phyloP scores from a whole-genome alignment of 352 stramenopile genomes.

The Thraustotheca clavata region DNA sequence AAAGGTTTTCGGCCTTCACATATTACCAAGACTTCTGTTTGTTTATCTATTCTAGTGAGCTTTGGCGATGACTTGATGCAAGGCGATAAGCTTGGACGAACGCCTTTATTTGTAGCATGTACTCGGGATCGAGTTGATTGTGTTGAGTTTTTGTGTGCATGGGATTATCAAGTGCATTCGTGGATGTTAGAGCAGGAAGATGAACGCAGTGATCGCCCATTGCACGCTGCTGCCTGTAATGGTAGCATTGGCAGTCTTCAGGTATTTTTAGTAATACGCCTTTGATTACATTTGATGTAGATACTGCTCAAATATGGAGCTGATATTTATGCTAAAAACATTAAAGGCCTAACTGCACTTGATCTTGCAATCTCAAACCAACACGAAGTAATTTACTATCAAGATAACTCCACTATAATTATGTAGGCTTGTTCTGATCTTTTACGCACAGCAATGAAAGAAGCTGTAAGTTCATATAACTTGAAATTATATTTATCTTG shows the following conservation, averaged over 20 bases:
- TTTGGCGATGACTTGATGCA: slow-evolving; percentile 55
- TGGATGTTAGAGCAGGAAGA: slow-evolving; percentile 69
- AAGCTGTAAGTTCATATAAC: slow-evolving; percentile 22
- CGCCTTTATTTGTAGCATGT: slow-evolving; percentile 55
- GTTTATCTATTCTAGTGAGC: slow-evolving; percentile 41
- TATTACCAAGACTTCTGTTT: slow-evolving; percentile 44
- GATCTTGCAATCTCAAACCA: slow-evolving; percentile 40
- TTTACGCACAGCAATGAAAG: slow-evolving; percentile 34
- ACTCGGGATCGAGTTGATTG: slow-evolving; percentile 40
- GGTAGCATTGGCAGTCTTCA: slow-evolving; percentile 28
- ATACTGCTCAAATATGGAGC: slow-evolving; percentile 43
- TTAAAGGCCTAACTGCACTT: slow-evolving; percentile 39
- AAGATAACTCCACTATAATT: neutral
- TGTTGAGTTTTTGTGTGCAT: slow-evolving; percentile 50
- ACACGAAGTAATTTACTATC: slow-evolving; percentile 22
- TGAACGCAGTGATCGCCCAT: slow-evolving; percentile 42
- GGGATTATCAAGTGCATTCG: slow-evolving; percentile 51
- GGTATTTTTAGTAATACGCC: neutral
- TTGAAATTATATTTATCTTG: neutral
- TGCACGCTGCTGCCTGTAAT: slow-evolving; percentile 56
- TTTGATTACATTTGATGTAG: slow-evolving; percentile 24
- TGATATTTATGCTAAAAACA: slow-evolving; percentile 39
- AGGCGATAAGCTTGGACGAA: slow-evolving; percentile 52
- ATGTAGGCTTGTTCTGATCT: slow-evolving; percentile 33
- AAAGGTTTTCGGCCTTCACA: slow-evolving; percentile 63